Conservation (phyloP, 2,329 filamentous ascomycete species). For the Penicillium sp. region DNA sequence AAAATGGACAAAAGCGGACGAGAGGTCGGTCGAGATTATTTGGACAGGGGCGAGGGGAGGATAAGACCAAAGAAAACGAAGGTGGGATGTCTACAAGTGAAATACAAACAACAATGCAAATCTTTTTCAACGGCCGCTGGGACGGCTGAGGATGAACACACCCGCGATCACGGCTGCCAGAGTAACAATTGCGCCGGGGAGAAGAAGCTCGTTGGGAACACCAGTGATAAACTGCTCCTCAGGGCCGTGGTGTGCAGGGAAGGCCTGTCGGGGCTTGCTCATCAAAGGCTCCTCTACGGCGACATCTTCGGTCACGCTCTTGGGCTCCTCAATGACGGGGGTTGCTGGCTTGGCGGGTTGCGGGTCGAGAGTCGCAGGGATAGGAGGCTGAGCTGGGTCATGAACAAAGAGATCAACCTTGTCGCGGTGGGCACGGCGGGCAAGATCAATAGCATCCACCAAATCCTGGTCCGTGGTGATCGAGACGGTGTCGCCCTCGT, state of each 20-base stretch:
- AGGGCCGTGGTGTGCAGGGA: slow-evolving; percentile 51
- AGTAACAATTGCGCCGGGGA: slow-evolving; percentile 94
- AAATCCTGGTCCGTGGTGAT: slow-evolving; percentile 96
- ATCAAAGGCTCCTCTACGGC: slow-evolving; percentile 47
- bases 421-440: slow-evolving; percentile 74
- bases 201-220: slow-evolving; percentile 88
- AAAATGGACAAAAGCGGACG: slow-evolving; percentile 5
- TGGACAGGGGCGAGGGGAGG: slow-evolving; percentile 11
- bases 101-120: too few species aligned
- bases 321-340: slow-evolving; percentile 51
- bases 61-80: slow-evolving; percentile 9
- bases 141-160: slow-evolving; percentile 83
- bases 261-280: slow-evolving; percentile 46
- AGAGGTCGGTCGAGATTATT: slow-evolving; percentile 5
- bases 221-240: slow-evolving; percentile 83
- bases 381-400: slow-evolving; percentile 84
- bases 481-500: slow-evolving; percentile 94
- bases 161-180: slow-evolving; percentile 90
- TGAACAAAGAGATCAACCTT: slow-evolving; percentile 98
- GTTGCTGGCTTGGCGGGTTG: slow-evolving; percentile 57
- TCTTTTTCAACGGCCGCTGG: slow-evolving; percentile 50
- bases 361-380: slow-evolving; percentile 64
- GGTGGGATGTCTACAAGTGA: slow-evolving; percentile 6
- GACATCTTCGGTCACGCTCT: slow-evolving; percentile 54
- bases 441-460: slow-evolving; percentile 82